phyloP scores from a whole-genome alignment of 192 early-diverging fungal genomes.

The Gigaspora rosea region DNA sequence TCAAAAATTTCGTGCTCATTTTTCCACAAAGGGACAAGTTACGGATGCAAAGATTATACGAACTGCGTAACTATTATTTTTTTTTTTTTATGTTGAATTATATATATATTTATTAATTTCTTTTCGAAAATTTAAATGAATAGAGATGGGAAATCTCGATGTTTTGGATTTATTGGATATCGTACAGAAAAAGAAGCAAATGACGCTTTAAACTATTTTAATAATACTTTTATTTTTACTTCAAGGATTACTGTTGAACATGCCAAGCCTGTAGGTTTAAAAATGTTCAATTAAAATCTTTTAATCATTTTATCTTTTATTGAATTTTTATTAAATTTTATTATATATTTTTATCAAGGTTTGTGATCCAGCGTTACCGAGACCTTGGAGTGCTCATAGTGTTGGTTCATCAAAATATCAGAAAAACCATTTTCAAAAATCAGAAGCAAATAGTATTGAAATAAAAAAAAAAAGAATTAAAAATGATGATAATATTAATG shows the following conservation, averaged over 20 bases:
- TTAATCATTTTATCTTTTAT: background rate
- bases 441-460: conserved; percentile 38
- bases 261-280: conserved; percentile 70
- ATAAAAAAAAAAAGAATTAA: conserved; percentile 47
- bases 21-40: conserved; percentile 79
- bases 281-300: background rate
- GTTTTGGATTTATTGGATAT: conserved; percentile 94
- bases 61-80: conserved; percentile 59
- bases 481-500: conserved; percentile 58
- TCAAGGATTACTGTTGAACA: conserved; percentile 84
- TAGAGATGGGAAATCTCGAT: conserved; percentile 78
- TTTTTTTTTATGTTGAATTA: background rate
- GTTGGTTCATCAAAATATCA: conserved; percentile 81
- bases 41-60: conserved; percentile 92
- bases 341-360: conserved; percentile 46
- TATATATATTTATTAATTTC: background rate
- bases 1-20: conserved; percentile 85
- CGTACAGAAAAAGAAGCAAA: conserved; percentile 84
- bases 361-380: conserved; percentile 77
- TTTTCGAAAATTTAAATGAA: background rate
- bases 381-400: conserved; percentile 91
- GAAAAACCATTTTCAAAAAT: conserved; percentile 43
- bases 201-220: conserved; percentile 80
- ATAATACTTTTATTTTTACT: conserved; percentile 91
- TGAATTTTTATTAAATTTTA: background rate